Evolutionary conservation across 225 moss, liverwort and hornwort species (phyloP), one percentile per base, ranked within the genome.

Genomic region (Pseudoscleropodium purum): DNA sequence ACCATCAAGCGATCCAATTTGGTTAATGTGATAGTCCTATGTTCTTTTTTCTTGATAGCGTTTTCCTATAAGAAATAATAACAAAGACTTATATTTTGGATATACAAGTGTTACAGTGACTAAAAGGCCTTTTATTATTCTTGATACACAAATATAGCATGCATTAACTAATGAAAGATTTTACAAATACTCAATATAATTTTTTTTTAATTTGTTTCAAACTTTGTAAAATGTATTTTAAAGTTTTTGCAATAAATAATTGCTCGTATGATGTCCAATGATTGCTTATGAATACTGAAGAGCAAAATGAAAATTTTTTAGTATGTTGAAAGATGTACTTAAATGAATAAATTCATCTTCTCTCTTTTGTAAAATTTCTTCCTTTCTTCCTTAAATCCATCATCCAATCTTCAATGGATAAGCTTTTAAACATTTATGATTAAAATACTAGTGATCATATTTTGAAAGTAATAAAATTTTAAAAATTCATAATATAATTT

Each of bases 1-100:
- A 95, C 88, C 94, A 98, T 94, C 75, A 96, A 87, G 6, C 86
- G 77, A 63, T 96, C 95, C 78, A 98, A 88, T 77, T 94, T 90
- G 11, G 89, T 90, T 43, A 95, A 89, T 21, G 94, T 96, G 7
- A 74, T 59, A 37, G 84, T 76, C 62, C 91, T 90, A 43, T 94
- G 91, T 11, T 95, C 86, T 88, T 95, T 92, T 67, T 90, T 94
- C 75, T 95, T 94, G 1, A 97, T 90, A 79, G 93, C 93, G 67
- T 96, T 97, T 73, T 97, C 96, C 96, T 98, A 51, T 24, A 29
- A 11, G 37, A 87, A 51, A 54, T 27, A 20, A 81, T 15, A 45
- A 5, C 1, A 62, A 17, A 9, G 1, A 26, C n/a, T 34, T 18
- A 30, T 13, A 0, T 77, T 29, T 37, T 29, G 20, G 29, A 52